Evolutionary conservation across 768 basidiomycete genomes (phyloP).

Genomic region (Tephrocybe sp.): DNA sequence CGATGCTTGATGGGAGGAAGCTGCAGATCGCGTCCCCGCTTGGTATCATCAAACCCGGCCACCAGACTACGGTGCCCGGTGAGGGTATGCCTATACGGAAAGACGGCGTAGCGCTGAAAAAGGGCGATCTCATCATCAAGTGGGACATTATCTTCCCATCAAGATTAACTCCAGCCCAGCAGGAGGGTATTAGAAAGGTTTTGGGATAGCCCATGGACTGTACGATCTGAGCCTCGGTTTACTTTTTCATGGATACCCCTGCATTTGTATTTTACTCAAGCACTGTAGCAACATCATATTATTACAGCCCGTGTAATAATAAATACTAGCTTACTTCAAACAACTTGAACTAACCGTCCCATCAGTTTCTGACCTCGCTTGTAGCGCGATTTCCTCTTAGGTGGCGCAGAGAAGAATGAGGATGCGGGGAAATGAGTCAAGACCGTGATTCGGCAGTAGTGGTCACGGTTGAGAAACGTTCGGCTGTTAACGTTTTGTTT

Average conservation of each 20-base stretch:
- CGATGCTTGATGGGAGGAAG: slow-evolving; percentile 77
- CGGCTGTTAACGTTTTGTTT: too few species aligned
- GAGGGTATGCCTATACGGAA: slow-evolving; percentile 95
- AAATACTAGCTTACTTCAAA: neutral
- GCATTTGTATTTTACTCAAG: neutral
- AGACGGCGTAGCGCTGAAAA: slow-evolving; percentile 61
- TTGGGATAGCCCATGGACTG: slow-evolving; percentile 33
- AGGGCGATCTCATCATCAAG: slow-evolving; percentile 81
- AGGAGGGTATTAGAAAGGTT: slow-evolving; percentile 74
- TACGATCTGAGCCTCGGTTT: neutral
- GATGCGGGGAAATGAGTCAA: too few species aligned
- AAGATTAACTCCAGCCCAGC: slow-evolving; percentile 70
- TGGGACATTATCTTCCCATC: slow-evolving; percentile 88
- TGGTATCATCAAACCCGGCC: slow-evolving; percentile 73
- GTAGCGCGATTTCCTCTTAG: too few species aligned
- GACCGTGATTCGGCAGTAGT: too few species aligned
- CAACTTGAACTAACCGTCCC: too few species aligned
- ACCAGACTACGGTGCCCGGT: slow-evolving; percentile 63
- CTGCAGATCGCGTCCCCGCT: slow-evolving; percentile 64
- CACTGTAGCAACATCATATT: slow-evolving; percentile 3
- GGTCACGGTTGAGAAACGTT: too few species aligned
- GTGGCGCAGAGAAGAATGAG: too few species aligned
- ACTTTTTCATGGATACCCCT: neutral
- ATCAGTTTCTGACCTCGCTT: too few species aligned
- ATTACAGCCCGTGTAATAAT: neutral